phyloP scores from a whole-genome alignment of 1,139 yeast genomes.

The Zygosaccharomyces sapae region DNA sequence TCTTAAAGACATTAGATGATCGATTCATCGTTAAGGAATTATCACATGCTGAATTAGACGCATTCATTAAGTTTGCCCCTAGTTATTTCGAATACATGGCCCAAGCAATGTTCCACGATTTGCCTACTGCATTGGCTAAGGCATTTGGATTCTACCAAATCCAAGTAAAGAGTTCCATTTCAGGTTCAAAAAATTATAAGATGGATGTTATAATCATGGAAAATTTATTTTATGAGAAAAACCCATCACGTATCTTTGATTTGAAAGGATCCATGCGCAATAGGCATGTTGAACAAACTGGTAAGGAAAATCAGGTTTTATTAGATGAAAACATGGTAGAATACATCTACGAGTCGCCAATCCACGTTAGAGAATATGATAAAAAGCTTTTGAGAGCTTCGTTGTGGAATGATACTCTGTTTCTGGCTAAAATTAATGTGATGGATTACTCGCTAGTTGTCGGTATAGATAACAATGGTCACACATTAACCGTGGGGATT shows the following conservation, averaged over 20 bases:
- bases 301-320: conserved; percentile 88
- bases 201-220: conserved; percentile 97
- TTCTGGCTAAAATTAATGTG: conserved; percentile 93
- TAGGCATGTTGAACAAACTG: conserved; percentile 94
- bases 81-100: conserved; percentile 95
- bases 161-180: conserved; percentile 71
- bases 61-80: conserved; percentile 93
- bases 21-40: conserved; percentile 86
- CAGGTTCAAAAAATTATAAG: conserved; percentile 64
- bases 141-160: conserved; percentile 95
- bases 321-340: conserved; percentile 98
- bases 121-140: conserved; percentile 91
- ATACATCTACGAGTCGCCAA: conserved; percentile 91
- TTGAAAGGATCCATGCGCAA: conserved; percentile 97
- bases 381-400: conserved; percentile 82
- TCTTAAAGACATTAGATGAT: conserved; percentile 86
- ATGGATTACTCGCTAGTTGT: conserved; percentile 97
- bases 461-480: conserved; percentile 71
- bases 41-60: conserved; percentile 83
- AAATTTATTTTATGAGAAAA: conserved; percentile 80
- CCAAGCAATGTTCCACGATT: conserved; percentile 88
- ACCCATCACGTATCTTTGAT: conserved; percentile 85
- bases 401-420: conserved; percentile 89
- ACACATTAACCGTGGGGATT: conserved; percentile 81
- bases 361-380: conserved; percentile 89